These are phyloP conservation scores for Mycena rebaudengoi DNA, from an alignment of 768 basidiomycete genomes.

Conservation along the genomic window DNA sequence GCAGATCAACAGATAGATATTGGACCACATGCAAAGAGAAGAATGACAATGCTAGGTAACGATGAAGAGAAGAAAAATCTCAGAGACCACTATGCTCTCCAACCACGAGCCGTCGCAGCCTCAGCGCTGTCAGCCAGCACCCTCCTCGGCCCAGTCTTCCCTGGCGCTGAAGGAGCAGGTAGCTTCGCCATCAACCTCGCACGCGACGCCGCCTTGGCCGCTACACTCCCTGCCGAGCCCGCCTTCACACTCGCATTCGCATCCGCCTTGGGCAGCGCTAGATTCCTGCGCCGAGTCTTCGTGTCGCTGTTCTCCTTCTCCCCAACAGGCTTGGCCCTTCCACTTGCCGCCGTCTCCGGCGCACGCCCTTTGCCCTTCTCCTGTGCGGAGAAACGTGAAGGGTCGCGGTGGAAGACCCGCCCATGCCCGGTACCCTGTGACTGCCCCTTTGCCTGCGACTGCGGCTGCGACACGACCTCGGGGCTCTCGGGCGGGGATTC, in stretches of 20 bases:
- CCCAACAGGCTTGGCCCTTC: not conserved
- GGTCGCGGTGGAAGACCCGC: constrained; percentile 40
- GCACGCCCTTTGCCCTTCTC: constrained; percentile 51
- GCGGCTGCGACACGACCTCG: constrained; percentile 41
- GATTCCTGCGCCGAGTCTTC: constrained; percentile 7
- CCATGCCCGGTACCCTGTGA: constrained; percentile 28
- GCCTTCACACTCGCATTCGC: constrained; percentile 46
- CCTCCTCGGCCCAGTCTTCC: constrained; percentile 60
- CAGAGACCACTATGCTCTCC: constrained; percentile 57
- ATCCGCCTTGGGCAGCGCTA: constrained; percentile 22
- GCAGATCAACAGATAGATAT: too few species aligned
- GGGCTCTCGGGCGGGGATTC: constrained; percentile 61
- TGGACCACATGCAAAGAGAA: too few species aligned
- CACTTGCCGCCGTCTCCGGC: not conserved
- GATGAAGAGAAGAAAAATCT: too few species aligned
- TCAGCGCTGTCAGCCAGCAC: constrained; percentile 75
- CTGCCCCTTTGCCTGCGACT: constrained; percentile 4
- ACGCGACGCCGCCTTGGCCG: constrained; percentile 26
- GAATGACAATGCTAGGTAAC: too few species aligned
- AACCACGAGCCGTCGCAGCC: constrained; percentile 60
- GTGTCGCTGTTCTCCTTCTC: constrained; percentile 26
- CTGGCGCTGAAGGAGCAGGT: constrained; percentile 25
- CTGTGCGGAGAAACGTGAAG: constrained; percentile 43
- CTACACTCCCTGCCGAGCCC: constrained; percentile 1
- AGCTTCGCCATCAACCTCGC: constrained; percentile 38